Base-by-base conservation (phyloP, 2,329 filamentous ascomycete species). In the Amesomyces nigricolor region DNA sequence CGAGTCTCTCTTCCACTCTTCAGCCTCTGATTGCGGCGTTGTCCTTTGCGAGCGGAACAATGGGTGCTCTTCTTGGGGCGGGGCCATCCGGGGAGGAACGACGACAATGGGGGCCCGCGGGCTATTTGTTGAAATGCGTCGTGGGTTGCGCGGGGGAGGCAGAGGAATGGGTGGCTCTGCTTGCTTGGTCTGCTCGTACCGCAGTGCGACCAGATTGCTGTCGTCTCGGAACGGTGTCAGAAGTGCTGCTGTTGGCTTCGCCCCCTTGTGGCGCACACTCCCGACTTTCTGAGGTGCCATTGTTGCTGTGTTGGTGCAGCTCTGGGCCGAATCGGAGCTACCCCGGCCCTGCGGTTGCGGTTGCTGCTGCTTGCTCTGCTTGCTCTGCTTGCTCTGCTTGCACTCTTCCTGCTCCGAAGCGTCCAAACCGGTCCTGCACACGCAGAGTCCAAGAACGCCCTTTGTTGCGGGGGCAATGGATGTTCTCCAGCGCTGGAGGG, bases 141-240 rank as follows among this genome's bases (percentile, higher is more conserved):
- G 67, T 61, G 68, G 71, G 66, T 69, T 73, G 64, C 72, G 71
- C 59, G 76, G 74, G 47, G 75, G 66, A 51, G 68, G 66, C 56
- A 81, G 68, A 45, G 77, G 76, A 60, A 83, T 79, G 37, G 82
- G 82, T 57, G 78, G 78, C 67, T 80, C 77, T 47, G 78, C 78
- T 62, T 79, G 75, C 49, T 77, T 71, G 37, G 79, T 81, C 68
- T 84, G 77, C 65, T 86, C 82, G 71, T 86, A 85, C 56, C 80
- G 78, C 53, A 85, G 65, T 47, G 76, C 76, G 56, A 84, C 73
- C 62, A 84, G 67, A 61, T 68, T 71, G 42, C 72, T 69, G 62
- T 80, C 78, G 64, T 78, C 76, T 57, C 75, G 72, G 63, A 80
- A 74, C 22, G 72, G 66, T 37, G 66, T 62, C 54, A 69, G 63